Percentiles rank a stretch among this genome's conserved stretches.
Conservation (phyloP, 1,139 yeast genomes). For the Yamadazyma taylorii region DNA sequence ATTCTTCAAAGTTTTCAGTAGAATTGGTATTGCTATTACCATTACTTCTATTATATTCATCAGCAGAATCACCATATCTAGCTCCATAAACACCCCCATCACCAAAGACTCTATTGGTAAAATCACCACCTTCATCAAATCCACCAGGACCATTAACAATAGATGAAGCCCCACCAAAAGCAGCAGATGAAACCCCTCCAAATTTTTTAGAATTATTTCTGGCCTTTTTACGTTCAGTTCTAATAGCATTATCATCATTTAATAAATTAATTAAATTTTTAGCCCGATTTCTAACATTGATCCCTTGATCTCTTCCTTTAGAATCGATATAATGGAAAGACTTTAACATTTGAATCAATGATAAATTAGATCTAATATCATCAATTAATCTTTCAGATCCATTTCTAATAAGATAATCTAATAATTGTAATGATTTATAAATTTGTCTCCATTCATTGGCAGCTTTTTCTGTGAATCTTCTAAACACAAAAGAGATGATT, state of each 20-base stretch:
- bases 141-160: slow-evolving; percentile 31
- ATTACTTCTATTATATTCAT: slow-evolving; percentile 40
- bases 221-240: slow-evolving; percentile 87
- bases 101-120: slow-evolving; percentile 63
- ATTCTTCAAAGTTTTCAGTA: slow-evolving; percentile 64
- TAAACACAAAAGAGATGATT: slow-evolving; percentile 65
- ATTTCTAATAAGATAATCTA: slow-evolving; percentile 87
- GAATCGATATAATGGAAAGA: slow-evolving; percentile 93
- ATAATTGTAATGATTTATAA: slow-evolving; percentile 85
- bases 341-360: slow-evolving; percentile 83
- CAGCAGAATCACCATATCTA: slow-evolving; percentile 59
- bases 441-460: slow-evolving; percentile 99
- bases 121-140: slow-evolving; percentile 51
- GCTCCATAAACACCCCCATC: slow-evolving; percentile 81
- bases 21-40: slow-evolving; percentile 24
- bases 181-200: slow-evolving; percentile 62
- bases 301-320: slow-evolving; percentile 95
- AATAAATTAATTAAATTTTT: slow-evolving; percentile 70
- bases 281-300: slow-evolving; percentile 89
- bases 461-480: slow-evolving; percentile 89
- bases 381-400: slow-evolving; percentile 96
- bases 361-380: slow-evolving; percentile 83
- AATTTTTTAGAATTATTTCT: slow-evolving; percentile 81
- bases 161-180: slow-evolving; percentile 47
- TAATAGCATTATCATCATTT: slow-evolving; percentile 72